A percentile compares a stretch with the other conserved stretches of the same genome.
These are phyloP conservation scores for Verbena officinalis DNA, from an alignment of 257 asterid genomes.

Conservation along the genomic window DNA sequence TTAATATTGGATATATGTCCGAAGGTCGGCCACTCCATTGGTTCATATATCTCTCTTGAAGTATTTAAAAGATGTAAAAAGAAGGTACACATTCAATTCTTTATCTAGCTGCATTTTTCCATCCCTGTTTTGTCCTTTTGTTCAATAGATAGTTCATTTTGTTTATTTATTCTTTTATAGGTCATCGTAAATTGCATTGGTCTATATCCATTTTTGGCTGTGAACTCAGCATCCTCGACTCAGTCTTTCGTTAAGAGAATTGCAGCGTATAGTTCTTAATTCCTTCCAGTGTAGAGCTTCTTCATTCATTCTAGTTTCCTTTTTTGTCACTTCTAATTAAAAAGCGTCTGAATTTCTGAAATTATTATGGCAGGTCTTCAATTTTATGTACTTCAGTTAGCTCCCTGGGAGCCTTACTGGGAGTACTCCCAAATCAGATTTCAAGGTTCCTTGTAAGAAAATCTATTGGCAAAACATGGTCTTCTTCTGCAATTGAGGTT, in stretches of 20 bases:
- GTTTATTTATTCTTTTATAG: slow-evolving; percentile 43
- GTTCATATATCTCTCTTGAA: slow-evolving; percentile 78
- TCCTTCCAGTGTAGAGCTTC: slow-evolving; percentile 28
- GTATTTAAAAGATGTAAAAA: slow-evolving; percentile 56
- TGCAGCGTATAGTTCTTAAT: slow-evolving; percentile 45
- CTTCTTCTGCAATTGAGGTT: slow-evolving; percentile 64
- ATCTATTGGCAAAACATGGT: slow-evolving; percentile 69
- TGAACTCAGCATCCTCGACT: slow-evolving; percentile 53
- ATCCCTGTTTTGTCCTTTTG: not conserved
- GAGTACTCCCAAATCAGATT: slow-evolving; percentile 56
- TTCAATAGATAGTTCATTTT: slow-evolving; percentile 13
- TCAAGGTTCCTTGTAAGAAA: slow-evolving; percentile 51
- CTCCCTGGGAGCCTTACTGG: slow-evolving; percentile 61
- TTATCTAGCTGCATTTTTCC: not conserved
- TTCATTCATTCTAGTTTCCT: not conserved
- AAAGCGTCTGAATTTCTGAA: slow-evolving; percentile 9
- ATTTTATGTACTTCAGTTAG: slow-evolving; percentile 51
- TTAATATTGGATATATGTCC: slow-evolving; percentile 33
- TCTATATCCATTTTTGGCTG: slow-evolving; percentile 86
- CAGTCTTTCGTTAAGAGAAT: slow-evolving; percentile 72
- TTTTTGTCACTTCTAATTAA: not conserved
- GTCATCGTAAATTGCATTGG: slow-evolving; percentile 60
- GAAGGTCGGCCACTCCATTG: slow-evolving; percentile 96
- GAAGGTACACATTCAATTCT: slow-evolving; percentile 53
- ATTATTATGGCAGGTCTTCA: slow-evolving; percentile 50